Percentiles rank a stretch among this genome's conserved stretches.
These are phyloP conservation scores for Termitomyces eurrhizus DNA, from an alignment of 768 basidiomycete genomes.

Conservation along the genomic window DNA sequence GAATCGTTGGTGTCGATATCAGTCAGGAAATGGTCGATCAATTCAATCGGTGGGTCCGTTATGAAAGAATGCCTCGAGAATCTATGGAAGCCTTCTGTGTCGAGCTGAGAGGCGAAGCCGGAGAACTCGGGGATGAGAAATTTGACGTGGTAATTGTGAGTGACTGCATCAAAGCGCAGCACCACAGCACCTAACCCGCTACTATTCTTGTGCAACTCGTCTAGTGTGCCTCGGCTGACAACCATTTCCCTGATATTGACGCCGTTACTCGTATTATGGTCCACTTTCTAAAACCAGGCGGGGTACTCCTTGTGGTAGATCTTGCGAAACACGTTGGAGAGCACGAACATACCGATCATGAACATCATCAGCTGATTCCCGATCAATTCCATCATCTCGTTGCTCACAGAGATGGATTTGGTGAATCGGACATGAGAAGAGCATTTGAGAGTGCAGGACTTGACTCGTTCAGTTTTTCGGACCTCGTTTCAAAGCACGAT, in stretches of 20 bases:
- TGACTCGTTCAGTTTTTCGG: constrained; percentile 35
- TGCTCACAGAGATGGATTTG: constrained; percentile 51
- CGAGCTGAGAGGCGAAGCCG: constrained; percentile 42
- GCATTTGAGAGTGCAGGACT: constrained; percentile 55
- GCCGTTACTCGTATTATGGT: constrained; percentile 50
- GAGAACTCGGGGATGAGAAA: constrained; percentile 44
- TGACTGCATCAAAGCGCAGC: background rate
- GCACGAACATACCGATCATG: constrained; percentile 7
- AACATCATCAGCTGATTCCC: constrained; percentile 22
- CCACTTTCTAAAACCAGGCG: constrained; percentile 58
- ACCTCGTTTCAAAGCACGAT: constrained; percentile 25
- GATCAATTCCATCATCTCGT: constrained; percentile 42
- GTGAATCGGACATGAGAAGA: constrained; percentile 40
- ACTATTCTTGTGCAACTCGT: background rate
- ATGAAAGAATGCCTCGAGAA: constrained; percentile 60
- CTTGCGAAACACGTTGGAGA: constrained; percentile 18
- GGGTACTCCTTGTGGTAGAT: constrained; percentile 57
- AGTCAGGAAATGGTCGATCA: constrained; percentile 65
- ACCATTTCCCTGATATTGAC: constrained; percentile 54
- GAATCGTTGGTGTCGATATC: constrained; percentile 72
- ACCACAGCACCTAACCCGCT: background rate
- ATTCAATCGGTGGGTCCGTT: constrained; percentile 53
- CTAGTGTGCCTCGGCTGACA: constrained; percentile 65
- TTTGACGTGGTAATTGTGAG: constrained; percentile 75
- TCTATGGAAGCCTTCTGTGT: constrained; percentile 64